These are phyloP conservation scores for Chenopodium berlandieri DNA, from an alignment of 148 eudicot genomes.

Conservation along the genomic window DNA sequence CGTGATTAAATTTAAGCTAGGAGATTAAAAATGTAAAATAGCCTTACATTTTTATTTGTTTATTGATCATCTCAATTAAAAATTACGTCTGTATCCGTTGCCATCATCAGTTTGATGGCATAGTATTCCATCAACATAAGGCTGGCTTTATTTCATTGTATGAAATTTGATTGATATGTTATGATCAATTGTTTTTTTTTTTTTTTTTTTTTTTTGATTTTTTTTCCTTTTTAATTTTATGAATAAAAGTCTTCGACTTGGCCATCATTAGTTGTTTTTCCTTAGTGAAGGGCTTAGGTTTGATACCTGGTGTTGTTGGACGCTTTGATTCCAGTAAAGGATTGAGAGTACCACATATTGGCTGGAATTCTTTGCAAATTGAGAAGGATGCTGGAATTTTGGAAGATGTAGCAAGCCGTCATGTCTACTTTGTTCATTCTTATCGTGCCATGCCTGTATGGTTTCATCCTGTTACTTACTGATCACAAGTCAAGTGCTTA, in stretches of 20 bases:
- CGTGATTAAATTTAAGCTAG: not conserved
- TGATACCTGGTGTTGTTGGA: slow-evolving; percentile 97
- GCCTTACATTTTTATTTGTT: not conserved
- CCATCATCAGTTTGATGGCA: too few species aligned
- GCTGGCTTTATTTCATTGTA: too few species aligned
- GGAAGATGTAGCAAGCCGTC: slow-evolving; percentile 69
- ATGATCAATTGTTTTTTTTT: too few species aligned
- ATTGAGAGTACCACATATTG: slow-evolving; percentile 87
- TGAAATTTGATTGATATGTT: too few species aligned
- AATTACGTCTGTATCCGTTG: too few species aligned
- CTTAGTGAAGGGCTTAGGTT: slow-evolving; percentile 38
- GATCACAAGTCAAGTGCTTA: slow-evolving; percentile 1
- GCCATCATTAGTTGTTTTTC: not conserved
- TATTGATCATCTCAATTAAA: too few species aligned
- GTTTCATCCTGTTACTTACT: slow-evolving; percentile 8
- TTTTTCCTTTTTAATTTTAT: not conserved
- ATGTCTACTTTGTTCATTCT: slow-evolving; percentile 98
- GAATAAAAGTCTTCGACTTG: not conserved
- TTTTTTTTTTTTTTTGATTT: not conserved
- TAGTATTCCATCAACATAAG: too few species aligned
- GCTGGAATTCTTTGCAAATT: slow-evolving; percentile 85
- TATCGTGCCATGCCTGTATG: slow-evolving; percentile 92
- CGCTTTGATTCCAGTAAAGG: slow-evolving; percentile 82
- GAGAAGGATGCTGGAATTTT: slow-evolving; percentile 62
- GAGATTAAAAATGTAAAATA: not conserved